Base-by-base conservation (phyloP, 2,329 filamentous ascomycete genomes). In the Alternaria arbusti region DNA sequence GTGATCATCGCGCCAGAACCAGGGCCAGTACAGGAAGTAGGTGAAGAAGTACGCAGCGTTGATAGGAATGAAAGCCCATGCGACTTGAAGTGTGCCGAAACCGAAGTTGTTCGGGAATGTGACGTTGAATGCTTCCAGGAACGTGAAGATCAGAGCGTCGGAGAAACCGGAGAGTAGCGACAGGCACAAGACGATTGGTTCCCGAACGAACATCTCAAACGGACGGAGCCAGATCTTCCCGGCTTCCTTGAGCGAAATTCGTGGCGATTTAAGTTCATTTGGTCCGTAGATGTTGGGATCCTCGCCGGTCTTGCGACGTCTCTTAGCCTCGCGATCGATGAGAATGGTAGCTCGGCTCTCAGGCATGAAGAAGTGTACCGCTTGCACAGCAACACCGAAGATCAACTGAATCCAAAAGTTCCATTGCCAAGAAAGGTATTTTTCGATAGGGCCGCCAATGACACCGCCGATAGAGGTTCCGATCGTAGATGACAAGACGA, bases 341-440 rank as follows among this genome's bases (percentile, higher is more conserved):
- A 94, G 85, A 63, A 93, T 87, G 6, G 89, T 92, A 0, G 88
- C 86, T 56, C 91, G 85, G 1, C 92, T 94, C 78, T 95, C 92
- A 1, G 94, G 91, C 12, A 88, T 83, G 59, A 91, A 75, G 51
- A 90, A 81, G 74, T 93, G 91, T 5, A 91, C 72, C 3, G 87
- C 44, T 74, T 94, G 91, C 2, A 92, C 87, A 36, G 86, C 83
- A 9, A 81, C 89, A 15, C 92, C 92, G 59, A 95, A 90, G 69
- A 94, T 93, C 67, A 95, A 86, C 78, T 94, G 91, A 61, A 94
- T 90, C 91, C 92, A 95, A 76, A 94, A 93, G 57, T 85, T 88
- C 90, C 90, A 94, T 68, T 85, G 86, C 91, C 91, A 94, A 22
- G 75, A 64, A 7, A 85, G 70, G 64, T 81, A 69, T 70, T 79